These are phyloP conservation scores for Magnolia officinalis DNA, from an alignment of 164 flowering plant species.

Conservation along the genomic window DNA sequence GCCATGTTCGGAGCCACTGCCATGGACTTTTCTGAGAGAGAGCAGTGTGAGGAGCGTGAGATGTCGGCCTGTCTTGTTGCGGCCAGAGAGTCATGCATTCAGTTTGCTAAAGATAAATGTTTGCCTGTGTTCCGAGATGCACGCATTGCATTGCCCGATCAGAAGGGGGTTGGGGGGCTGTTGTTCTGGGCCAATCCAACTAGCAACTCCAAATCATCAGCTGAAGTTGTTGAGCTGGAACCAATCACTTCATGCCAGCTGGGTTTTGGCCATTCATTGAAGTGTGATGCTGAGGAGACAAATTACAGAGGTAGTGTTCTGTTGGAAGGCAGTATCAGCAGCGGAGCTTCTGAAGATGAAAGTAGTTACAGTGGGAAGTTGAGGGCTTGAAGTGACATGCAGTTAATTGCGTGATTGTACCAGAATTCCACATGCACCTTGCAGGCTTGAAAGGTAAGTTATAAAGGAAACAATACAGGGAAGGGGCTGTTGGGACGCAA, in stretches of 20 bases:
- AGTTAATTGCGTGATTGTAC: not conserved
- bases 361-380: not conserved
- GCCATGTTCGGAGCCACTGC: slow-evolving; percentile 19
- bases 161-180: slow-evolving; percentile 3
- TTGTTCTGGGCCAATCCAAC: not conserved
- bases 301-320: slow-evolving; percentile 25
- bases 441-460: not conserved
- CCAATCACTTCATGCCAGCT: not conserved
- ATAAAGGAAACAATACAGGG: not conserved
- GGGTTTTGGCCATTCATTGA: not conserved
- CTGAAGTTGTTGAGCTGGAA: not conserved
- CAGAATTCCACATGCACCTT: not conserved
- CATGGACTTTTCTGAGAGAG: slow-evolving; percentile 24
- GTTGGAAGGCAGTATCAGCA: slow-evolving; percentile 1
- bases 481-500: no score
- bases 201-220: not conserved
- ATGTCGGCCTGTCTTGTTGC: slow-evolving; percentile 30
- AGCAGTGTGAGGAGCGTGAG: slow-evolving; percentile 30
- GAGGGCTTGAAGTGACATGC: not conserved
- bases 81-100: slow-evolving; percentile 26
- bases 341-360: not conserved
- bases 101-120: slow-evolving; percentile 30
- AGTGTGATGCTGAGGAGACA: slow-evolving; percentile 10
- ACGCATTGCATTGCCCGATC: slow-evolving; percentile 18
- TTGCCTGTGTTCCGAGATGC: slow-evolving; percentile 25